Base-by-base conservation (phyloP, 73 alveolate species). In the Paramecium tetraurelia region DNA sequence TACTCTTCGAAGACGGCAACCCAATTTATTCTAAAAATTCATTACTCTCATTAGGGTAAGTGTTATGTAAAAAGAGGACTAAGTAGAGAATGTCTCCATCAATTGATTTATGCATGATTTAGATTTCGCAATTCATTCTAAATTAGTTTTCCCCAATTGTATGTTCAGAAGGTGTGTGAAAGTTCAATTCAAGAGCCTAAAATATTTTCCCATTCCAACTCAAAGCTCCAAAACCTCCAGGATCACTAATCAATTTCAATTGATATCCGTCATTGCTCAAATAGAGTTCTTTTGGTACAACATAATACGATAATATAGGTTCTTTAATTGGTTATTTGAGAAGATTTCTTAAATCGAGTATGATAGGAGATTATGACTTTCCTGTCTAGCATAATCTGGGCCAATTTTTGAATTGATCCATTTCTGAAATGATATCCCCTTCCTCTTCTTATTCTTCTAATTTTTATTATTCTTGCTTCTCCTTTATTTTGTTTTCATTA, bases 81-180 rank as follows among this genome's bases (percentile, higher is more conserved):
- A 75, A 36, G 10, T 31, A 36, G 7, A 75, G 36, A 6, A 75
- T 33, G 6, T 75, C 59, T 14, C 38, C 35, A 36, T 75, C 87
- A 29, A 16, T 14, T 14, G 87, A 75, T 75, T 75, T 75, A 20
- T 75, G 87, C 41, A 75, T 36, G 5, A 75, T 75, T 75, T 75
- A 40, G n/a, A 75, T 75, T 75, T 75, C 87, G n/a, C 87, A 75
- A 75, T 75, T 24, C 87, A 36, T 33, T 75, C 48, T 75, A 75
- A 75, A 75, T 10, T 75, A 40, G 8, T 75, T 36, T 75, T 36
- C 38, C 0, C 87, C 87, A 3, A 75, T 36, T 1, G 59, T 33
- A 36, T 75, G 87, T 36, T 75, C 87, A 3, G 87, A 75, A 36
- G 87, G 87, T 2, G 87, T 75, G 21, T 75, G 87, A 75, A 75